Percentiles rank a stretch among this genome's conserved stretches.
phyloP scores from a whole-genome alignment of 495 filamentous ascomycete genomes.

The Beverwykella pulmonaria region DNA sequence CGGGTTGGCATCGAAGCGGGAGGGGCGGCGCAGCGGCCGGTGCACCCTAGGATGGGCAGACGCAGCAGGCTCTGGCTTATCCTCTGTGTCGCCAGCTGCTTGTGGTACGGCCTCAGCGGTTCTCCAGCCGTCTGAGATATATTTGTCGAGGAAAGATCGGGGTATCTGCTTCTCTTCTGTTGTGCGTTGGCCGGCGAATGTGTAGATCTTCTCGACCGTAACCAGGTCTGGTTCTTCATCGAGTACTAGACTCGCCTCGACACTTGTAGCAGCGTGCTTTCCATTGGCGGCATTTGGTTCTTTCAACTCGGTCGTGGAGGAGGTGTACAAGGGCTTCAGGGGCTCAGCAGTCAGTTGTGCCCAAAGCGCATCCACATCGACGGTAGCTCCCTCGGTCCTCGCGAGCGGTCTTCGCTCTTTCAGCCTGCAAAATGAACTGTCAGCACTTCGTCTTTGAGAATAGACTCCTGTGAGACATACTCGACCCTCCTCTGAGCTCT shows the following conservation, averaged over 20 bases:
- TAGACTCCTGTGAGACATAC: conserved; percentile 27
- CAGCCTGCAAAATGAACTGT: conserved; percentile 52
- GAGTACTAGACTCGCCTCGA: not conserved
- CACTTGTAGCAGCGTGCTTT: not conserved
- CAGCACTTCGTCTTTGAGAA: not conserved
- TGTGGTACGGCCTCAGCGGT: conserved; percentile 42
- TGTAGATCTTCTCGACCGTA: conserved; percentile 84
- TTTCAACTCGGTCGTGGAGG: not conserved
- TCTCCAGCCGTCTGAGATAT: conserved; percentile 56
- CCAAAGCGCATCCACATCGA: conserved; percentile 92
- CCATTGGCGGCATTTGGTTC: conserved; percentile 1
- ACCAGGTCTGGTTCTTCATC: conserved; percentile 59
- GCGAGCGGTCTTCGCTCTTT: conserved; percentile 66
- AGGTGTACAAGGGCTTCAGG: conserved; percentile 12
- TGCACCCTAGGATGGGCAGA: conserved; percentile 47
- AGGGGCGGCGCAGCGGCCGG: conserved; percentile 72
- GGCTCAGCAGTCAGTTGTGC: conserved; percentile 62
- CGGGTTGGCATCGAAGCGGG: conserved; percentile 76
- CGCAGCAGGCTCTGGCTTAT: not conserved
- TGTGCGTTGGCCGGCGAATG: conserved; percentile 85
- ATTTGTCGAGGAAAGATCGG: conserved; percentile 76
- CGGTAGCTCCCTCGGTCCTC: conserved; percentile 68
- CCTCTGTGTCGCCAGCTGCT: conserved; percentile 38
- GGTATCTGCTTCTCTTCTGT: conserved; percentile 81
- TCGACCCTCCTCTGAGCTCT: conserved; percentile 53